Percentiles rank a stretch among this genome's conserved stretches.
phyloP scores from a whole-genome alignment of 345 rosid genomes.

The Eucalyptus camaldulensis region DNA sequence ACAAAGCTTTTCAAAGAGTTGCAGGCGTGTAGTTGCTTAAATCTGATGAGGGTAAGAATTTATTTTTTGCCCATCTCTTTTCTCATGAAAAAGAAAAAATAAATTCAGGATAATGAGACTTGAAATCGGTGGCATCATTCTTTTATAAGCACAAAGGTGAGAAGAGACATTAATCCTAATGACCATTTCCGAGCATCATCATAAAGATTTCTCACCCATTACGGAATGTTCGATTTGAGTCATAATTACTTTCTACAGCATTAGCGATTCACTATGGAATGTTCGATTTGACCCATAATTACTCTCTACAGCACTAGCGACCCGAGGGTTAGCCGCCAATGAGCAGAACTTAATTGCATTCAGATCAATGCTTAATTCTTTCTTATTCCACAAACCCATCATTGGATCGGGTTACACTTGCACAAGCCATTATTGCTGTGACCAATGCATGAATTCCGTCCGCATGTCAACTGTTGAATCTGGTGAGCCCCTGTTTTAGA shows the following conservation, averaged over 20 bases:
- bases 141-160: neutral
- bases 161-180: neutral
- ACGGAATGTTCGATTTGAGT: neutral
- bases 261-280: accelerated
- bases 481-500: neutral
- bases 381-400: neutral
- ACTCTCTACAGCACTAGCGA: neutral
- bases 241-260: neutral
- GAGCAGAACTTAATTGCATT: neutral
- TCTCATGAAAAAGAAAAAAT: neutral
- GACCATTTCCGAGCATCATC: neutral
- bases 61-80: neutral
- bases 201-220: accelerated
- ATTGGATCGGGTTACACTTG: neutral
- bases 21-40: neutral
- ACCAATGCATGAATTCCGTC: neutral
- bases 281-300: neutral
- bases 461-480: neutral
- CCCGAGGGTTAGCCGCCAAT: neutral
- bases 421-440: neutral
- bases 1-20: neutral
- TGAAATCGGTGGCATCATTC: neutral
- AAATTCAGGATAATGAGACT: neutral
- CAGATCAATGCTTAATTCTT: neutral
- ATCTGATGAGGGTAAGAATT: neutral